These are phyloP conservation scores for Asterophora lycoperdoides DNA, from an alignment of 768 basidiomycete genomes.

Conservation along the genomic window DNA sequence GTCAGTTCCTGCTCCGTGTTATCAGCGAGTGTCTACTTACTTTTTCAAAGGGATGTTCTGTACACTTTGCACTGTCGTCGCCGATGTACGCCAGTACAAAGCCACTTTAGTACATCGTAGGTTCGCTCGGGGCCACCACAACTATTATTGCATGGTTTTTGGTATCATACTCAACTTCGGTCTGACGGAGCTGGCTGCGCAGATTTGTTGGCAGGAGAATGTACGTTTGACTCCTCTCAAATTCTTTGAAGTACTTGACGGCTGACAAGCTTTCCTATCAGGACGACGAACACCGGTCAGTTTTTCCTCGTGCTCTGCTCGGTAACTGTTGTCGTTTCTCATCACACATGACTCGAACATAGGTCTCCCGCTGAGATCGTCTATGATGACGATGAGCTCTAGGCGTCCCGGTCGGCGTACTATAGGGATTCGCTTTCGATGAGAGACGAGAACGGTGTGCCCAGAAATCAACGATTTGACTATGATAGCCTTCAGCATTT, in stretches of 20 bases:
- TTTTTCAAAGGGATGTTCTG: constrained; percentile 13
- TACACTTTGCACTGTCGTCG: constrained; percentile 15
- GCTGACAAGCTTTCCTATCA: constrained; percentile 8
- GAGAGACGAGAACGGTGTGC: too few species aligned
- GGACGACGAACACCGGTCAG: constrained; percentile 35
- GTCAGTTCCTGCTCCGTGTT: constrained; percentile 4
- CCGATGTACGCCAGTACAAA: constrained; percentile 11
- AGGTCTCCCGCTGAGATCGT: constrained; percentile 11
- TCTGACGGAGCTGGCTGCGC: constrained; percentile 48
- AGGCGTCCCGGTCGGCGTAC: too few species aligned
- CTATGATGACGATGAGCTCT: constrained; percentile 5
- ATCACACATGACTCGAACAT: background rate
- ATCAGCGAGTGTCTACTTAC: background rate
- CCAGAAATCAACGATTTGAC: too few species aligned
- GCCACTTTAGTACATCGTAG: background rate
- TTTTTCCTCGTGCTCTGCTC: too few species aligned
- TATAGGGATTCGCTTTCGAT: too few species aligned
- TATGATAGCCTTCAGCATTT: too few species aligned
- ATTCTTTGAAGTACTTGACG: too few species aligned
- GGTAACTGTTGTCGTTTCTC: too few species aligned
- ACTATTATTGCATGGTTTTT: constrained; percentile 29
- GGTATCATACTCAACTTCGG: constrained; percentile 48
- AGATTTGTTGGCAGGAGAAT: constrained; percentile 46
- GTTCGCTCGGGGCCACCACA: background rate
- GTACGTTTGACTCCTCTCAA: constrained; percentile 26